Evolutionary conservation across 1,139 yeast genomes (phyloP), one percentile per base, ranked within the genome.

Genomic region (Diutina scorzettiae): DNA sequence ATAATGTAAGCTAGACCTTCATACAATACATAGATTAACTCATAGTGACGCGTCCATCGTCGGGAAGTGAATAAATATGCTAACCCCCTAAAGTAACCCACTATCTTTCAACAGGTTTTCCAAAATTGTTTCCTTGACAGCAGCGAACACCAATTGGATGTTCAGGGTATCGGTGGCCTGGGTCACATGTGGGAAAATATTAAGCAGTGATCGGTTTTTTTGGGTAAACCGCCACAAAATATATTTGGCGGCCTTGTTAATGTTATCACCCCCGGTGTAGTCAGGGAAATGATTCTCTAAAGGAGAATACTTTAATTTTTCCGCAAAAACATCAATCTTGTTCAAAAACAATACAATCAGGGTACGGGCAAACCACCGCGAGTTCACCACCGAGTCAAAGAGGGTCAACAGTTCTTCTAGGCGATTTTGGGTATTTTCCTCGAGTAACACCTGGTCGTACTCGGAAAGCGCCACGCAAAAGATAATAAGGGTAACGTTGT

Each of bases 161-260:
- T 87, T 87, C 23, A 86, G 78, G 7, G 96, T 86, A 58, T 87
- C 96, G 1, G 96, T 87, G 1, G 96, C 96, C 57, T 87, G 96
- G 3, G 96, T 87, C 25, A 87, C 83, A 55, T 87, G 95, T 11
- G 96, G 96, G 54, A 83, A 84, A 30, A 87, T 74, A 50, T 81
- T 82, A 49, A 87, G 67, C 17, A 87, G 85, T 1, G 93, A 80
- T 49, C 95, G 70, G 58, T 87, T 87, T 42, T 83, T 76, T 59
- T 83, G 89, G 41, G 85, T 81, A 57, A 87, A 87, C 53, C 95
- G 72, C 95, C 95, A 86, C 41, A 87, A 69, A 47, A 87, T 86
- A 55, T 87, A 87, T 59, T 86, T 87, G 32, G 93, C 95, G n/a
- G 96, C 96, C 57, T 86, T 86, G 55, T 83, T 82, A 43, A 86